Evolutionary conservation across 768 basidiomycete species (phyloP), one percentile per base, ranked within the genome.

Genomic region (Jaapia argillacea): DNA sequence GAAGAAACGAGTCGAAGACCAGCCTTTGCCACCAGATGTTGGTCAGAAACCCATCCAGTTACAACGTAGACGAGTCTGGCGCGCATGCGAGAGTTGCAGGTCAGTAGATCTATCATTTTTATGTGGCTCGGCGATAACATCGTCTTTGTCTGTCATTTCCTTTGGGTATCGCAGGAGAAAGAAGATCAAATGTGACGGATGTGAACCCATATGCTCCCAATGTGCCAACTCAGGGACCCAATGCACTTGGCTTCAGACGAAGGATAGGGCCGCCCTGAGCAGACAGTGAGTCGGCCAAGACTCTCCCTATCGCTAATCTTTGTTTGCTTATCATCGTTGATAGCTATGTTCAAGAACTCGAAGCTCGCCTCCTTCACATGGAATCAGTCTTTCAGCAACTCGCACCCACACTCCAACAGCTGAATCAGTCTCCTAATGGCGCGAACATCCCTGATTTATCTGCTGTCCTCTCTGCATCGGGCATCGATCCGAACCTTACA

Each of bases 151-250:
- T 51, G 40, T 26, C 26, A 16, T 22, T 42, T 48, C 55, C n/a
- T n/a, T n/a, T n/a, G n/a, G n/a, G n/a, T 31, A 45, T 35, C 41
- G 25, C 59, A 88, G 88, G 48, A 79, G 86, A 51, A 90, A 90
- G 76, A 91, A 91, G 72, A 89, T 91, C 59, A 91, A 91, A 60
- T 91, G 88, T 62, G 88, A 91, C 65, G 88, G 88, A 50, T 75
- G 69, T 54, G 88, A 91, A 57, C 88, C 88, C 10, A 83, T 81
- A 7, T 91, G 88, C 53, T 81, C 85, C 0, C 88, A 90, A 55
- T 91, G 88, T 56, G 58, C 75, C 14, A 65, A 75, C 35, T 82
- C 85, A 5, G 78, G 77, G 37, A 81, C 84, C 1, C 75, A 79
- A 52, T 91, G 88, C 57, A 86, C 84, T 36, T 91, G 88, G 88